Evolutionary conservation across 2,329 filamentous ascomycete species (phyloP), one percentile per base, ranked within the genome.

Genomic region (Apiospora aurea): DNA sequence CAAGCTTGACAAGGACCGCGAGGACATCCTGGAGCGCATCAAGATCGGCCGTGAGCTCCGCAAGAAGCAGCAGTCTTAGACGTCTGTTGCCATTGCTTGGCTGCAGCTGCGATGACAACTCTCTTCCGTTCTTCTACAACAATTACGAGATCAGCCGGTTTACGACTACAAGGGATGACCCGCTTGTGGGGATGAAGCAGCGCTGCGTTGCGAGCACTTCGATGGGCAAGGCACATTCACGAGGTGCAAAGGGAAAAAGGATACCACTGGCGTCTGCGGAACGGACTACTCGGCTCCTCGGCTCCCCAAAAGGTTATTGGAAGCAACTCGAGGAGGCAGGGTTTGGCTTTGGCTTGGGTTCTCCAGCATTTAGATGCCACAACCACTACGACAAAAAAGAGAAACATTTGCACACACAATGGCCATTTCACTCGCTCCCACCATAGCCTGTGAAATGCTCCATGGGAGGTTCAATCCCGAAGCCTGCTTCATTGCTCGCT

Each of bases 1-100:
- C 86, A 97, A 98, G 93, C 90, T 98, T 82, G 94, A 96, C 90
- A 96, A 96, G 92, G 94, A 97, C 87, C 93, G 94, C 80, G 94
- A 96, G 90, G 88, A 87, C 84, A 96, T 96, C 83, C 89, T 97
- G 80, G 93, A 94, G 87, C 91, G 94, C 87, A 94, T 93, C 88
- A 92, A 92, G 87, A 85, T 87, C 78, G 94, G 94, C 82, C 92
- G 93, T 77, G 94, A 96, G 87, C 88, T 91, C 83, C 87, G 87
- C 84, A 87, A 87, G 84, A 95, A 95, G 88, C 86, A 85, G 87
- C 92, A 92, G 87, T 85, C 85, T 77, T 88, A 87, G 85, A 76
- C 76, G 41, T 5, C 38, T 26, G 21, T 18, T 24, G 29, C 21
- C 51, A 57, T 24, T 44, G 34, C 34, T 18, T 51, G 34, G 51